These are phyloP conservation scores for barley (Hordeum vulgare) DNA, from an alignment of 176 grass and related monocot species.

Conservation along the genomic window DNA sequence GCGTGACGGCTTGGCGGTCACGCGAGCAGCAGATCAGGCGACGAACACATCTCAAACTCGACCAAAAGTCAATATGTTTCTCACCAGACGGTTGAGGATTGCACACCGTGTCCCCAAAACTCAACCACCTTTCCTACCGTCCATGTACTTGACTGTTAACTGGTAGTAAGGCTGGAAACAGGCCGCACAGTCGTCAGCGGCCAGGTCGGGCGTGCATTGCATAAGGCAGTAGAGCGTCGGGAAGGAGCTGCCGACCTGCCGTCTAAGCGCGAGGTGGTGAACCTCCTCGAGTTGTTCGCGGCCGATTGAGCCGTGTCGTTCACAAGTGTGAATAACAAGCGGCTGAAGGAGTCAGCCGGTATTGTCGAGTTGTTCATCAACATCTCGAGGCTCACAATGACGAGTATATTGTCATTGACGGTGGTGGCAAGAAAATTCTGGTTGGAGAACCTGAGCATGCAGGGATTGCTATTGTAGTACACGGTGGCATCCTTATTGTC, in stretches of 20 bases:
- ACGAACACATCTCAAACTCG: too few species aligned
- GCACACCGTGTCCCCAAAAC: neutral
- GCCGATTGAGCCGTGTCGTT: conserved; percentile 6
- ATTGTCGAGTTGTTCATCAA: neutral
- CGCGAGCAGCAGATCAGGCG: too few species aligned
- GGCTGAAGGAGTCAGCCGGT: neutral
- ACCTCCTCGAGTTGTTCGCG: neutral
- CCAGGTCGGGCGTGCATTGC: conserved; percentile 52
- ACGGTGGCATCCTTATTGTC: neutral
- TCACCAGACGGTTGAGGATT: too few species aligned
- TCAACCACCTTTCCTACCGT: neutral
- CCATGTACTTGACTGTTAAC: neutral
- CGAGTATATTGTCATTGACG: neutral
- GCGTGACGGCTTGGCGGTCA: too few species aligned
- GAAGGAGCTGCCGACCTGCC: neutral
- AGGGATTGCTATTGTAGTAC: conserved; percentile 8
- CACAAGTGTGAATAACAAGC: neutral
- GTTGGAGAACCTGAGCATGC: conserved; percentile 45
- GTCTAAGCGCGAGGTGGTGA: conserved; percentile 14
- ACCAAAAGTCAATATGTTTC: too few species aligned
- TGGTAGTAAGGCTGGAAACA: neutral
- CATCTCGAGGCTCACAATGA: neutral
- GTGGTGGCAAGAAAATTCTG: conserved; percentile 10
- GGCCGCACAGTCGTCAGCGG: neutral
- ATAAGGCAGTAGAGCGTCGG: conserved; percentile 22